A percentile compares a stretch with the other conserved stretches of the same genome.
Conservation (phyloP, 2,329 filamentous ascomycete genomes). For the Cucurbitaria berberidis region DNA sequence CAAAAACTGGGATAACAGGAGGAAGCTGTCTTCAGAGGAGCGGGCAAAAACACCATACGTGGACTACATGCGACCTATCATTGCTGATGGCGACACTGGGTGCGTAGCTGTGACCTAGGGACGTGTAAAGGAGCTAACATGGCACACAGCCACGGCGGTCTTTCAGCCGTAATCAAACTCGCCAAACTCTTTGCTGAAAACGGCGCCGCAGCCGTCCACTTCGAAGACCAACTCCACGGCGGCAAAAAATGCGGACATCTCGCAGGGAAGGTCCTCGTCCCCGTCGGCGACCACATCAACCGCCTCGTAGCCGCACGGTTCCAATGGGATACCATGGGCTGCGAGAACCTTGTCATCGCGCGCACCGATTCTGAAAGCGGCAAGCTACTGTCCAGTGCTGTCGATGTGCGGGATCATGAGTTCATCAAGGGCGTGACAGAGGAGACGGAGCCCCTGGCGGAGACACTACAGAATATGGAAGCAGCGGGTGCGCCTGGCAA, state of each 20-base stretch:
- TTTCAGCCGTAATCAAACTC: constrained; percentile 92
- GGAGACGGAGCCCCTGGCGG: constrained; percentile 79
- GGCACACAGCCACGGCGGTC: constrained; percentile 75
- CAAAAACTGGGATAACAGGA: constrained; percentile 87
- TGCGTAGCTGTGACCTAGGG: constrained; percentile 26
- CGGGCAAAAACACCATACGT: constrained; percentile 79
- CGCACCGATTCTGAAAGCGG: constrained; percentile 96
- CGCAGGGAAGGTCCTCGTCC: constrained; percentile 94
- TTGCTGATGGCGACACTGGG: constrained; percentile 94
- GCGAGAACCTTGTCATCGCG: constrained; percentile 92
- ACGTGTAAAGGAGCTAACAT: constrained; percentile 16
- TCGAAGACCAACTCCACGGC: constrained; percentile 96
- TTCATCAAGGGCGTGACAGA: constrained; percentile 91
- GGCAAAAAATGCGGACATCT: constrained; percentile 98
- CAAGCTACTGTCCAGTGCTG: constrained; percentile 84
- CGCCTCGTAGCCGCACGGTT: constrained; percentile 88
- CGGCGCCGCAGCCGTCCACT: constrained; percentile 93
- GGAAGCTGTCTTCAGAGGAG: constrained; percentile 76
- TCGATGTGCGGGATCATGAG: constrained; percentile 95
- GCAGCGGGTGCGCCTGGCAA: constrained; percentile 73
- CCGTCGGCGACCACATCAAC: constrained; percentile 94
- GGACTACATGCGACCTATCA: constrained; percentile 92
- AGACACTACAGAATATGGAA: constrained; percentile 91
- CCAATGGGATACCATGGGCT: constrained; percentile 98
- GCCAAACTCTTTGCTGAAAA: constrained; percentile 98